Evolutionary conservation across 2,329 filamentous ascomycete species (phyloP), one percentile per base, ranked within the genome.

Genomic region (Chrysoporthe austroafricana): DNA sequence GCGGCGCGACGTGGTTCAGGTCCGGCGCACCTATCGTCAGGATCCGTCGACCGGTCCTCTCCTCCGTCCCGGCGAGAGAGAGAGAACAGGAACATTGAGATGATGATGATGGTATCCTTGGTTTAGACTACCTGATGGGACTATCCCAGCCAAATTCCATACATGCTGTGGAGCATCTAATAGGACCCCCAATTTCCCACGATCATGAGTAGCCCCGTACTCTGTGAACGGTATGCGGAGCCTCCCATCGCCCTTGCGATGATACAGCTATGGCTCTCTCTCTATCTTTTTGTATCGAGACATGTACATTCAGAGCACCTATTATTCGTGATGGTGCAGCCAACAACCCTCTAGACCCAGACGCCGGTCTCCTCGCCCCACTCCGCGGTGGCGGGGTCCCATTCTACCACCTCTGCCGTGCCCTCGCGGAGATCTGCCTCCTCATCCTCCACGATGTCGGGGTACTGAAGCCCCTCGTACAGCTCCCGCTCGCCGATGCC

Each of bases 291-390:
- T 13, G 14, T 14, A 46, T 14, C 4, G 8, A 13, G 13, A 14
- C 44, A 13, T 14, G 44, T 5, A 14, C 44, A 14, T 46, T 13
- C 44, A 46, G 44, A 46, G 13, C 44, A 39, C 9, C 9, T 39
- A 9, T 50, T 11, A 26, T 2, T 50, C 46, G 46, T 56, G 26
- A 11, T 36, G 6, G 7, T 32, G 36, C 21, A 21, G 16, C 26
- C 16, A 26, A 26, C 8, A 4, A 16, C 9, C 36, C 7, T 39
- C 16, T 39, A 42, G 18, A 66, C 57, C 63, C 67, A 68, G 54
- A 67, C 70, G n/a, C 67, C 66, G 43, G 70, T 64, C 21, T 65
- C 71, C 14, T 70, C 67, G 8, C 70, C 63, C 3, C 58, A 71
- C 50, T 69, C 68, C 48, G 65, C 36, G 34, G 59, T 61, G 4